Conservation (phyloP, 441 rosid genomes). For the Gossypium gossypioides region DNA sequence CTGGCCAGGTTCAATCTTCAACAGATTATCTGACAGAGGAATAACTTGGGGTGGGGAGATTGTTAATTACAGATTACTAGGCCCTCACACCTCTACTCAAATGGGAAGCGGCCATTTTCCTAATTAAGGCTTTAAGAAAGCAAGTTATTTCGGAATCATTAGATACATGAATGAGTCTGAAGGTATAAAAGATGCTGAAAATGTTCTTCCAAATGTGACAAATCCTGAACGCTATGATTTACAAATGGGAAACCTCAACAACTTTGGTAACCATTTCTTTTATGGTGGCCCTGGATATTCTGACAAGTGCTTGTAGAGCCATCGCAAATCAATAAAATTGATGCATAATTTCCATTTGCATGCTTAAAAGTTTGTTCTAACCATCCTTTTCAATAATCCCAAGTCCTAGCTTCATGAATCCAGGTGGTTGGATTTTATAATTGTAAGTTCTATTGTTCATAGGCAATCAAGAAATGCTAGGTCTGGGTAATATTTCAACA, state of each 20-base stretch:
- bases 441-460: not conserved
- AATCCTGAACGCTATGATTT: slow-evolving; percentile 14
- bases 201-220: not conserved
- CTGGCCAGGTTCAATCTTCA: slow-evolving; percentile 24
- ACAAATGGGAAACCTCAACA: not conserved
- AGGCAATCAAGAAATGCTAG: not conserved
- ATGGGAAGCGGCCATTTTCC: slow-evolving; percentile 31
- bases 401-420: not conserved
- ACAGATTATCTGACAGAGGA: not conserved
- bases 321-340: not conserved
- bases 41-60: slow-evolving; percentile 22
- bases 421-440: not conserved
- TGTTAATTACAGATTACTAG: not conserved
- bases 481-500: not conserved
- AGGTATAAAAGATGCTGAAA: not conserved
- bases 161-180: not conserved
- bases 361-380: not conserved
- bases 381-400: not conserved
- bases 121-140: slow-evolving; percentile 6
- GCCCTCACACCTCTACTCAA: slow-evolving; percentile 17
- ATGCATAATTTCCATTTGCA: not conserved
- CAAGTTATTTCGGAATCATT: not conserved
- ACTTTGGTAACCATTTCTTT: not conserved
- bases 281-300: slow-evolving; percentile 11
- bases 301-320: not conserved